Percentiles rank a stretch among this genome's conserved stretches.
These are phyloP conservation scores for Penicillium longicatenatum DNA, from an alignment of 495 filamentous ascomycete genomes.

Conservation along the genomic window DNA sequence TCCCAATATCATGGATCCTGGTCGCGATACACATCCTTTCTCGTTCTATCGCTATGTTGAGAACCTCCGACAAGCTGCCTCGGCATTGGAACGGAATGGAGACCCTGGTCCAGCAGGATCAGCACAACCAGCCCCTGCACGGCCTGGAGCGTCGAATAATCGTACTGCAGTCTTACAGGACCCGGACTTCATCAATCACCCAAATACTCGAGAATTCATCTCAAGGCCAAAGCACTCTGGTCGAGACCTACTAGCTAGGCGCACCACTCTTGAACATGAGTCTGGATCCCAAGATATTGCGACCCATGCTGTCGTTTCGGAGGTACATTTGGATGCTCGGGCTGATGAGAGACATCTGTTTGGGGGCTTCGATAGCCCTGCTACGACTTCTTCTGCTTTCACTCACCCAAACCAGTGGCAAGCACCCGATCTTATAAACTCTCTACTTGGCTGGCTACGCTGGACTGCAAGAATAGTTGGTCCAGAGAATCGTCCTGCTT, in stretches of 20 bases:
- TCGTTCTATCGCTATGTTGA: constrained; percentile 40
- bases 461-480: constrained; percentile 25
- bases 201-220: constrained; percentile 34
- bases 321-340: constrained; percentile 43
- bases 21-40: constrained; percentile 31
- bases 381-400: neutral
- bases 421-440: constrained; percentile 31
- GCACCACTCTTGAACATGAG: constrained; percentile 10
- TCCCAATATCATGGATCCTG: constrained; percentile 24
- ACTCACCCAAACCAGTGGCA: neutral
- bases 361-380: neutral
- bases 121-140: constrained; percentile 13
- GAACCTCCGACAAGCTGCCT: constrained; percentile 25
- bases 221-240: constrained; percentile 33
- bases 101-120: constrained; percentile 7
- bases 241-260: constrained; percentile 33
- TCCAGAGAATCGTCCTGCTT: constrained; percentile 16
- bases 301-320: constrained; percentile 44
- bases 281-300: constrained; percentile 21
- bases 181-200: constrained; percentile 6
- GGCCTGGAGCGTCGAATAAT: constrained; percentile 10
- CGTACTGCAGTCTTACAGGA: constrained; percentile 2
- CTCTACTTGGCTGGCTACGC: constrained; percentile 42
- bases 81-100: constrained; percentile 17
- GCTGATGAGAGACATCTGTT: constrained; percentile 20